A percentile compares a stretch with the other conserved stretches of the same genome.
phyloP scores from a whole-genome alignment of 192 early-diverging fungal genomes.

The Gigaspora rosea region DNA sequence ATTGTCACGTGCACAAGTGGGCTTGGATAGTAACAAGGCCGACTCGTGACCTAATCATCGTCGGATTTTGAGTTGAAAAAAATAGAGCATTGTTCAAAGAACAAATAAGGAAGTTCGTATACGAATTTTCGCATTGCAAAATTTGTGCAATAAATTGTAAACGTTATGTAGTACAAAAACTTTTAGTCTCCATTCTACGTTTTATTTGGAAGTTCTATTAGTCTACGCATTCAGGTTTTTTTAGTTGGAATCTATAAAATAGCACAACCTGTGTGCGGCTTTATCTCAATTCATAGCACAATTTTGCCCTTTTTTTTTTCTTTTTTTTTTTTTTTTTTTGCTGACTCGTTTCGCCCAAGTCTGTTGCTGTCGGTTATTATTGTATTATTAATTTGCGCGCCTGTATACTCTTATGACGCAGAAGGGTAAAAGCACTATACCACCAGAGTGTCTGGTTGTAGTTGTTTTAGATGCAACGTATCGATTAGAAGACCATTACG shows the following conservation, averaged over 20 bases:
- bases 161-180: too few species aligned
- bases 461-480: constrained; percentile 54
- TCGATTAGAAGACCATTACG: constrained; percentile 40
- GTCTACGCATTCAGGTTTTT: background rate
- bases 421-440: background rate
- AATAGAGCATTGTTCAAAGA: too few species aligned
- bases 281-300: background rate
- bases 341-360: background rate
- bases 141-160: too few species aligned
- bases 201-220: background rate
- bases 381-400: background rate
- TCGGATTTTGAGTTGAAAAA: too few species aligned
- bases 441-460: constrained; percentile 31
- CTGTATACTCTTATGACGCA: background rate
- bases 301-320: background rate
- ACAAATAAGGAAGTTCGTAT: too few species aligned
- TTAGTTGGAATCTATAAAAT: background rate
- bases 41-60: too few species aligned
- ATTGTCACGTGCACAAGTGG: too few species aligned
- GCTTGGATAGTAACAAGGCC: too few species aligned
- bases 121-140: too few species aligned
- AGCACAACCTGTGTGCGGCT: constrained; percentile 2
- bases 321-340: too few species aligned
- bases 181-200: background rate
- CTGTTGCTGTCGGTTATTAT: background rate